These are phyloP conservation scores for Salix arbutifolia DNA, from an alignment of 345 rosid genomes.

Conservation along the genomic window DNA sequence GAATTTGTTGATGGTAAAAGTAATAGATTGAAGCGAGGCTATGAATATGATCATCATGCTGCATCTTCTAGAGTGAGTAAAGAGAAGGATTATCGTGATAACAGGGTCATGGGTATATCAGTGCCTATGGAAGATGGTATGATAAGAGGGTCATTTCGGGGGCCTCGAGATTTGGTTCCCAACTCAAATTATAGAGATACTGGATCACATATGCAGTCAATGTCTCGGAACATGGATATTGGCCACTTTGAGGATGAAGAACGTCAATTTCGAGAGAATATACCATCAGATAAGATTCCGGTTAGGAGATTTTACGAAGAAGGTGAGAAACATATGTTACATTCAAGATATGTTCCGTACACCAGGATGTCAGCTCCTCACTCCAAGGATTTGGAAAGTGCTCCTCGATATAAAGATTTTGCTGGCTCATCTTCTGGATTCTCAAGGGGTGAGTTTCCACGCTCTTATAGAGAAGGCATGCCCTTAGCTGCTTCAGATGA, in stretches of 20 bases:
- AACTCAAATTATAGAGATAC: constrained; percentile 33
- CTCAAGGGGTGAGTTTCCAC: constrained; percentile 28
- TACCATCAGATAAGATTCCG: constrained; percentile 25
- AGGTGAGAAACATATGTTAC: constrained; percentile 28
- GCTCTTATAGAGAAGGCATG: constrained; percentile 30
- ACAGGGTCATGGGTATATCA: constrained; percentile 19
- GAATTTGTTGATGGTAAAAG: constrained; percentile 28
- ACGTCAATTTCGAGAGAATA: constrained; percentile 28
- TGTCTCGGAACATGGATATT: constrained; percentile 21
- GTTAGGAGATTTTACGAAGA: constrained; percentile 30
- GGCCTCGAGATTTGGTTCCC: constrained; percentile 28
- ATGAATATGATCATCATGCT: constrained; percentile 32
- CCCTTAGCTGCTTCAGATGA: constrained; percentile 34
- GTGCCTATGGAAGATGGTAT: constrained; percentile 33
- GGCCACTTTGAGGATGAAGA: constrained; percentile 30
- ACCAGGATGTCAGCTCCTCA: constrained; percentile 24
- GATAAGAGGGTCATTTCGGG: constrained; percentile 25
- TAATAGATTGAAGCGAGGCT: constrained; percentile 28
- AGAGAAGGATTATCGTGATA: constrained; percentile 34
- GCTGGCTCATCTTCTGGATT: constrained; percentile 34
- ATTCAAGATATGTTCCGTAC: constrained; percentile 34
- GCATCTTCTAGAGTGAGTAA: constrained; percentile 24
- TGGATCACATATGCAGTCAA: constrained; percentile 20
- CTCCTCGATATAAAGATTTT: constrained; percentile 27
- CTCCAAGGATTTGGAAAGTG: constrained; percentile 26